Conservation (phyloP, 306 rosid species). For the Luffa aegyptiaca region DNA sequence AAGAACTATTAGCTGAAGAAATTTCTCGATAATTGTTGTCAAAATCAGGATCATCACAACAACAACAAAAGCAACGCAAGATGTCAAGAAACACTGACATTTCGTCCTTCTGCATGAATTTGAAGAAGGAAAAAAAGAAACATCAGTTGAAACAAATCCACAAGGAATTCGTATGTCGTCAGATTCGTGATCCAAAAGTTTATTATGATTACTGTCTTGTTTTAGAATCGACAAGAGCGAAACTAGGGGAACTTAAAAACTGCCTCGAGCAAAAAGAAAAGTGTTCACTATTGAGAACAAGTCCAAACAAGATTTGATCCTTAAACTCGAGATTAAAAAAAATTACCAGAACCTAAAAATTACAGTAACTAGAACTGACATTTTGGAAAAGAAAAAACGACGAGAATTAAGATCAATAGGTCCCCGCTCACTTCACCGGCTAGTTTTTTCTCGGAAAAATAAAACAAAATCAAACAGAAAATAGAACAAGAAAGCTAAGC, state of each 20-base stretch:
- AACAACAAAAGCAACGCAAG: not conserved
- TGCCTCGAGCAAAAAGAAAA: not conserved
- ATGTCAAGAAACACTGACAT: not conserved
- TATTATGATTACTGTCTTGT: not conserved
- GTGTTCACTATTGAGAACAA: not conserved
- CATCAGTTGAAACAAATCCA: not conserved
- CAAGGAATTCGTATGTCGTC: not conserved
- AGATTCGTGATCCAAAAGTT: not conserved
- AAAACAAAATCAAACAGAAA: not conserved
- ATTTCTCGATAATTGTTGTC: not conserved
- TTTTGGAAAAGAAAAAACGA: not conserved
- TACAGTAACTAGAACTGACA: not conserved
- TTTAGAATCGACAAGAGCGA: not conserved
- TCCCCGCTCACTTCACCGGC: not conserved
- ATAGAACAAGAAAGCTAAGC: not conserved
- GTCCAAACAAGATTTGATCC: not conserved
- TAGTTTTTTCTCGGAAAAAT: too few species aligned
- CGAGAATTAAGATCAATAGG: too few species aligned
- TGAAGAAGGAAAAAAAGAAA: not conserved
- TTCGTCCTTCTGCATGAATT: not conserved
- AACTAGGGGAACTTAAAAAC: not conserved
- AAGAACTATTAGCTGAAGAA: not conserved
- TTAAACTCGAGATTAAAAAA: not conserved
- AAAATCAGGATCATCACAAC: not conserved
- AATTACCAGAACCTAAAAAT: not conserved